Evolutionary conservation across 2,329 filamentous ascomycete genomes (phyloP).

Genomic region (Blastomyces percursus): DNA sequence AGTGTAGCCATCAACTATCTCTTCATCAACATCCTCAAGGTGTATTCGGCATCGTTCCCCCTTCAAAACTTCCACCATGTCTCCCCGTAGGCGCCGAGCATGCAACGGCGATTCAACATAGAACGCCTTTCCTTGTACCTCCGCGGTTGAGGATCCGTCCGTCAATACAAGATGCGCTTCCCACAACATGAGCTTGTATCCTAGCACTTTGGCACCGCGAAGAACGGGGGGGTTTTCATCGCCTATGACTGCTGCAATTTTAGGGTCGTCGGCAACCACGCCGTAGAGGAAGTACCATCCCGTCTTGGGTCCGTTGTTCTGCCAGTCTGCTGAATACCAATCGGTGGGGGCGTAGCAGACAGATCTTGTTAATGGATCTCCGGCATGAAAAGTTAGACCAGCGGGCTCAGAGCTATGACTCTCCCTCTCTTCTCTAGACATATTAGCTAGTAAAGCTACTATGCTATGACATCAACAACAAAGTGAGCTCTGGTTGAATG

Average conservation of each 20-base stretch:
- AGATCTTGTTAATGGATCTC: slow-evolving; percentile 1
- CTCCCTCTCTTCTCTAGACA: background rate
- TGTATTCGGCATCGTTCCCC: slow-evolving; percentile 2
- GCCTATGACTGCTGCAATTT: slow-evolving; percentile 7
- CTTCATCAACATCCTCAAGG: background rate
- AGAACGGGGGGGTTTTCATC: background rate
- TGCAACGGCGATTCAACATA: slow-evolving; percentile 5
- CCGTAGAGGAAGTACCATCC: slow-evolving; percentile 17
- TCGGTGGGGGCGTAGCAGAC: slow-evolving; percentile 7
- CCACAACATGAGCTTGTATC: slow-evolving; percentile 10
- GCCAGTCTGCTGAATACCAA: slow-evolving; percentile 10
- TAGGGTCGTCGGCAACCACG: slow-evolving; percentile 7
- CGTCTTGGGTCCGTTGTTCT: background rate
- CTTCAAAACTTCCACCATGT: slow-evolving; percentile 1
- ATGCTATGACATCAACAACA: background rate
- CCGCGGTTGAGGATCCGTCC: slow-evolving; percentile 4
- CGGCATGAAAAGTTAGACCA: background rate
- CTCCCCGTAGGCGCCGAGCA: slow-evolving; percentile 5
- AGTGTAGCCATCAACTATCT: slow-evolving; percentile 3
- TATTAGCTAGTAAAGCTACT: background rate
- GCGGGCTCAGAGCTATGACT: background rate
- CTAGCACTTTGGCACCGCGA: slow-evolving; percentile 6
- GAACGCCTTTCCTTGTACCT: slow-evolving; percentile 6
- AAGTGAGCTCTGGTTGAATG: background rate
- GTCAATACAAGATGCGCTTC: slow-evolving; percentile 8